phyloP scores from a whole-genome alignment of 257 asterid genomes.

The Ehretia macrophylla region DNA sequence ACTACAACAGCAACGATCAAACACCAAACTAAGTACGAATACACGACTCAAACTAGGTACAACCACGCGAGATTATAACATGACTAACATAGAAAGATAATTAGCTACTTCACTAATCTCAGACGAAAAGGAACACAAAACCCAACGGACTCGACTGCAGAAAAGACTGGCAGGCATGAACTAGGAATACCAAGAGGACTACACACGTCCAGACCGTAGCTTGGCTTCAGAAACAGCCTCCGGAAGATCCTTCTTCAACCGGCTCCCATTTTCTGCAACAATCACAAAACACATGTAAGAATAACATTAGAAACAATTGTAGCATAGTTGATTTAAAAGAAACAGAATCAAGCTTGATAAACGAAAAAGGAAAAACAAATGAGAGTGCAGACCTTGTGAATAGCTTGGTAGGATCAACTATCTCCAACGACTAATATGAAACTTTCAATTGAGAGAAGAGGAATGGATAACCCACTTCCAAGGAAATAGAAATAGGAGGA shows the following conservation, averaged over 20 bases:
- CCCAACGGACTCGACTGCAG: background rate
- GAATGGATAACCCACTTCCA: background rate
- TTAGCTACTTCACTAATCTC: background rate
- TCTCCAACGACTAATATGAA: constrained; percentile 34
- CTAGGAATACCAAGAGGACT: background rate
- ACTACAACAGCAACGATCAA: too few relatives aligned
- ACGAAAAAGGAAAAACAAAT: background rate
- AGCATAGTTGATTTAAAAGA: background rate
- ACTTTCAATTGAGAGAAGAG: background rate
- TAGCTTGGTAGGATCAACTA: constrained; percentile 46
- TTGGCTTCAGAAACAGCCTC: background rate
- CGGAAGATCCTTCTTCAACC: background rate
- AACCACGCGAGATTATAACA: background rate
- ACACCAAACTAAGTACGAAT: too few relatives aligned
- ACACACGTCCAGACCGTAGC: background rate
- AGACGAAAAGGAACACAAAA: background rate
- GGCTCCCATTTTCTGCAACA: background rate
- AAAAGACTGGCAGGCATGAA: background rate
- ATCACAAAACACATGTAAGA: background rate
- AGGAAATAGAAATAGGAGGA: background rate
- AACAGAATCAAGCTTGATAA: too few relatives aligned
- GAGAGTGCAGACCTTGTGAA: constrained; percentile 15
- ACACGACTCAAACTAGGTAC: too few relatives aligned
- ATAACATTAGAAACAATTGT: background rate
- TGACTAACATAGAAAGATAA: background rate